Evolutionary conservation across 495 filamentous ascomycete species (phyloP), one percentile per base, ranked within the genome.

Genomic region (Hypomontagnella monticulosa): DNA sequence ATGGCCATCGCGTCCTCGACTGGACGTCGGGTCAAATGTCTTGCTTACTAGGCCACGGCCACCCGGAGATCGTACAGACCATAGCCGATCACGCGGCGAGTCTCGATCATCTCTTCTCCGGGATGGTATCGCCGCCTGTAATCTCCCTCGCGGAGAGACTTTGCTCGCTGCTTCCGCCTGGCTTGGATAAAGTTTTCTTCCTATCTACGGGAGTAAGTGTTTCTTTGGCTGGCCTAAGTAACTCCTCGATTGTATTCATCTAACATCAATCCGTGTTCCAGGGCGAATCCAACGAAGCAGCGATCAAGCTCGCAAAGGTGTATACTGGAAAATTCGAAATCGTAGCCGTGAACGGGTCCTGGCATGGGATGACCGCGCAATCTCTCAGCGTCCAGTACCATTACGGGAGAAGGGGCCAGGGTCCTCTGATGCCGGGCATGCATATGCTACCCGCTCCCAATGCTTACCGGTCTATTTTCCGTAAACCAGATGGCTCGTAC

Each of bases 311-410:
- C 60, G 85, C 85, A 15, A 87, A 87, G 59, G 59, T 74, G 4
- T 84, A 81, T 52, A 87, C 85, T 0, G 84, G 84, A 1, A 83
- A 83, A 20, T 86, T 79, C 46, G 84, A 87, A 64, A 76, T 88
- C 48, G 80, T 87, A 15, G 84, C 77, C 0, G 72, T 87, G 4
- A 75, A 72, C 10, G 80, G 80, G 4, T 81, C 79, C 20, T 88
- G 81, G 73, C 84, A 88, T 53, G 85, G 85, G 4, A 67, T 84
- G 32, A 84, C 81, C 0, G 74, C 76, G 0, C 78, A 75, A 5
- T 73, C 83, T 3, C 63, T 69, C 2, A 75, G 74, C 4, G 80
- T 79, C 0, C 80, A 79, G 4, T 87, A 83, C 66, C 78, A 81
- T 9, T 72, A 76, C 32, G 81, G 81, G 4, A 69, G 84, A 4